Conservation (phyloP, 2,329 filamentous ascomycete genomes). For the Mariannaea sp. region DNA sequence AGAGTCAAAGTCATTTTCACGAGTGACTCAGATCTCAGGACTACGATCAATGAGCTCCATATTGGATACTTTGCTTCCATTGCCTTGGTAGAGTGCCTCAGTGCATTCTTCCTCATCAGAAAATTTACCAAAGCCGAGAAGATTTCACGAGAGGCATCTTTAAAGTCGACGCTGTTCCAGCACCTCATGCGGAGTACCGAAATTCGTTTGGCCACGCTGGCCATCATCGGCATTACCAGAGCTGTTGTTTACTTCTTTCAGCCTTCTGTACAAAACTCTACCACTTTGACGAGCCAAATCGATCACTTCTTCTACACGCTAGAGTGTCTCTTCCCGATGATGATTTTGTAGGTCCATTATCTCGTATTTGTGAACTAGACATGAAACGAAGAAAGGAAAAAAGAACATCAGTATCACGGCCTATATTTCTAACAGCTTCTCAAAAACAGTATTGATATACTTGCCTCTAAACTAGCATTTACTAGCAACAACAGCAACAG, state of each 20-base stretch:
- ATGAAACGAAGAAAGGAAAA: too few relatives aligned
- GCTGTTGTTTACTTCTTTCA: constrained; percentile 49
- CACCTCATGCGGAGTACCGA: constrained; percentile 48
- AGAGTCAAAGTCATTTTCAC: constrained; percentile 40
- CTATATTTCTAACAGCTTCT: background rate
- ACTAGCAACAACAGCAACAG: constrained; percentile 21
- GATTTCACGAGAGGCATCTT: constrained; percentile 30
- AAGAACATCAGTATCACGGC: too few relatives aligned
- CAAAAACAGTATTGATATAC: constrained; percentile 37
- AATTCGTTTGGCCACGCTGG: constrained; percentile 45
- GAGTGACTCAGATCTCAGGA: constrained; percentile 27
- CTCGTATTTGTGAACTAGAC: rapidly evolving
- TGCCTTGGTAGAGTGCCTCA: constrained; percentile 46
- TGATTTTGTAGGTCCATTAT: constrained; percentile 42
- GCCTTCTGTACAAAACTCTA: constrained; percentile 43
- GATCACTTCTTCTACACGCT: constrained; percentile 49
- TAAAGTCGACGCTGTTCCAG: constrained; percentile 42
- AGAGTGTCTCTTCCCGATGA: constrained; percentile 47
- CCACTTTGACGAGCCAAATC: constrained; percentile 43
- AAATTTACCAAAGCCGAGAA: constrained; percentile 43
- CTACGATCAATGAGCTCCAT: constrained; percentile 45
- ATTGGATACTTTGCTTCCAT: constrained; percentile 49
- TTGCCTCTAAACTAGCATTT: constrained; percentile 41
- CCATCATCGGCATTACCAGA: constrained; percentile 44
- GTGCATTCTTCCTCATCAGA: constrained; percentile 46